Evolutionary conservation across 257 asterid species (phyloP).

Genomic region (Solanum dulcamara): DNA sequence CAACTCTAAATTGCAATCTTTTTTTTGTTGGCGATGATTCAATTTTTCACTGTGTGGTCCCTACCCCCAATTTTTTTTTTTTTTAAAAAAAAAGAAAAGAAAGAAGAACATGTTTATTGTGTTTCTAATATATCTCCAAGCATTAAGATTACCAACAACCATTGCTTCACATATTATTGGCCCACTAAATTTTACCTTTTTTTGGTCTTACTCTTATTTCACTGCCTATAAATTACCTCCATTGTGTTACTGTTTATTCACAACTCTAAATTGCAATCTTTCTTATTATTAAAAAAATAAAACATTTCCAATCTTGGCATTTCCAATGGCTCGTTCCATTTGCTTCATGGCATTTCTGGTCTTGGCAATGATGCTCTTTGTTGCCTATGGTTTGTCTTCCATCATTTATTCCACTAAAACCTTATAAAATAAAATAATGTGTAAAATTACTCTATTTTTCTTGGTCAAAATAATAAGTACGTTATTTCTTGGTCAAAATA

Average conservation of each 20-base stretch:
- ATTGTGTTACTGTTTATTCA: not conserved
- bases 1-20: too few species aligned
- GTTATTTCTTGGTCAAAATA: too few species aligned
- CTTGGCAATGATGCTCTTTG: not conserved
- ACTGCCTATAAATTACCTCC: not conserved
- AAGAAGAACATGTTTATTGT: too few species aligned
- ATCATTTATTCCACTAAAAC: not conserved
- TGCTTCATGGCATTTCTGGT: not conserved
- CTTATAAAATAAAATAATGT: not conserved
- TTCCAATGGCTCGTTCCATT: not conserved
- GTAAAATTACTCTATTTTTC: not conserved
- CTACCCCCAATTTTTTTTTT: too few species aligned
- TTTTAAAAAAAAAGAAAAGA: too few species aligned
- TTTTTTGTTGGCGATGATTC: too few species aligned
- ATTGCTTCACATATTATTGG: too few species aligned
- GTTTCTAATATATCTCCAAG: too few species aligned
- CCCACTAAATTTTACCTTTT: too few species aligned
- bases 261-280: not conserved
- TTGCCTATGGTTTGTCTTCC: not conserved
- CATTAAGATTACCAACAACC: too few species aligned
- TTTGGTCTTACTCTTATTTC: not conserved
- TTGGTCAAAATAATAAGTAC: too few species aligned
- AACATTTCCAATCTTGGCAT: not conserved
- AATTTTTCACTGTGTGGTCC: too few species aligned
- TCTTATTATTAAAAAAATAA: not conserved